phyloP scores from a whole-genome alignment of 768 basidiomycete genomes.

The Polyporus arcularius region DNA sequence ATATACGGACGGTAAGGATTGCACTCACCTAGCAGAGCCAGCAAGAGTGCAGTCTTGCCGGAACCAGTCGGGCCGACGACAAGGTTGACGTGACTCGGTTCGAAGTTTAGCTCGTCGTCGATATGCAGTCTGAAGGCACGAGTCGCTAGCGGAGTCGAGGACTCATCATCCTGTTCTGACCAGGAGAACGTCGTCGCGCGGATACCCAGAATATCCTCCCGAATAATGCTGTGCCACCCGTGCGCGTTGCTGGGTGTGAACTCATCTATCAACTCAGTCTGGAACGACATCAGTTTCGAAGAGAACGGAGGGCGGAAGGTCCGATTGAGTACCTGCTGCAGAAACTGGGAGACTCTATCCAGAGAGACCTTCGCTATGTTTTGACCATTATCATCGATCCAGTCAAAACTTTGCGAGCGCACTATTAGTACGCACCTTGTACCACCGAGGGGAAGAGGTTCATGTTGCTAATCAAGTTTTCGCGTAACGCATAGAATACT shows the following conservation, averaged over 20 bases:
- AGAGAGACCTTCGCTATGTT: conserved; percentile 59
- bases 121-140: conserved; percentile 49
- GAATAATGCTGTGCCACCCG: not conserved
- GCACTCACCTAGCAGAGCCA: conserved; percentile 43
- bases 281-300: not conserved
- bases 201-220: conserved; percentile 47
- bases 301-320: too few relatives aligned
- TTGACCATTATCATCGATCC: conserved; percentile 32
- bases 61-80: conserved; percentile 57
- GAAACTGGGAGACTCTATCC: conserved; percentile 53
- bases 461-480: too few relatives aligned
- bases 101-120: conserved; percentile 55
- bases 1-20: too few relatives aligned
- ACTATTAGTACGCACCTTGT: conserved; percentile 53
- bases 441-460: conserved; percentile 42
- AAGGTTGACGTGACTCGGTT: conserved; percentile 51
- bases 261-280: conserved; percentile 52
- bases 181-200: conserved; percentile 57
- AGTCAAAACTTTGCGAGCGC: too few relatives aligned
- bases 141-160: conserved; percentile 29
- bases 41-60: conserved; percentile 64
- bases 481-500: not conserved
- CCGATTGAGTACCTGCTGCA: conserved; percentile 30
- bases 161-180: conserved; percentile 39
- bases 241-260: conserved; percentile 21